Percentiles rank a stretch among this genome's conserved stretches.
Evolutionary conservation across 2,329 filamentous ascomycete species (phyloP).

Genomic region (Pseudogymnoascus sp.): DNA sequence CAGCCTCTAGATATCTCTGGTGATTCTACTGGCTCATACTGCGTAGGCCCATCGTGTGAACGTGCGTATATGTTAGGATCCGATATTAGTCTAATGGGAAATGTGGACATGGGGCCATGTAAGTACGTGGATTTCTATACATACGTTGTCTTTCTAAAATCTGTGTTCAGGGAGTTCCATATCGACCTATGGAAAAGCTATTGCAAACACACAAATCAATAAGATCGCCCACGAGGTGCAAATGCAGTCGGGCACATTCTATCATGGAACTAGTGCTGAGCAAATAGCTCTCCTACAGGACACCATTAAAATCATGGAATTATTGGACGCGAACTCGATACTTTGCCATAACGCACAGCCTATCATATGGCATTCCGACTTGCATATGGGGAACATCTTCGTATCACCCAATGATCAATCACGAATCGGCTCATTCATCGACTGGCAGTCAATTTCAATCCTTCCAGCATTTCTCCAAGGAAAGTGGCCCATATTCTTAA

Average conservation of each 20-base stretch:
- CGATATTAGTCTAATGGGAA: not conserved
- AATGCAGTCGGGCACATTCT: not conserved
- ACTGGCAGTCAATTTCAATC: constrained; percentile 32
- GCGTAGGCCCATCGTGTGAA: not conserved
- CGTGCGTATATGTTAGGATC: not conserved
- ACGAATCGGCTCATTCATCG: constrained; percentile 31
- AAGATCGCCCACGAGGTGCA: not conserved
- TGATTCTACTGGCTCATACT: not conserved
- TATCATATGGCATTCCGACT: constrained; percentile 32
- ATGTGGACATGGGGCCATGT: not conserved
- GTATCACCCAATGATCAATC: constrained; percentile 31
- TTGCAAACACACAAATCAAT: not conserved
- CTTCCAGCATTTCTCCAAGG: constrained; percentile 31
- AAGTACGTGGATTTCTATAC: no score
- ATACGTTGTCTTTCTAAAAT: no score
- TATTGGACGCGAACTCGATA: not conserved
- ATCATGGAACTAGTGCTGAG: not conserved
- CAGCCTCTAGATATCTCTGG: not conserved
- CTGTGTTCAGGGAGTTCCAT: not conserved
- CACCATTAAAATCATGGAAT: not conserved
- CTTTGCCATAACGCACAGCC: not conserved
- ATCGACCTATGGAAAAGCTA: not conserved
- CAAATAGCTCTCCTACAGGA: not conserved
- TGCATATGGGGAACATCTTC: constrained; percentile 36
- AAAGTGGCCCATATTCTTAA: constrained; percentile 5